Base-by-base conservation (phyloP, 805 yeast species). In the Pichia scutulata region DNA sequence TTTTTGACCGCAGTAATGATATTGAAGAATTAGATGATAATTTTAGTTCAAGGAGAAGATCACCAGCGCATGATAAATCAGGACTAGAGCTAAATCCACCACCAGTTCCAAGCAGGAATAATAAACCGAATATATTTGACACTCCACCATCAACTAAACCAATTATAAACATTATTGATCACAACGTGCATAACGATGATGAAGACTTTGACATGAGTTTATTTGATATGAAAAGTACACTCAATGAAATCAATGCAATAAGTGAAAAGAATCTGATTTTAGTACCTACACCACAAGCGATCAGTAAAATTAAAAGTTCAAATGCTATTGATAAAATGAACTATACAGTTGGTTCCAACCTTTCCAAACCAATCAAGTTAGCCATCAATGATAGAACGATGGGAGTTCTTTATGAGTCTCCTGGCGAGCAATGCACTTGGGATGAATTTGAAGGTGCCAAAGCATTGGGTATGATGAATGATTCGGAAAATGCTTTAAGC, bases 331-430 rank as follows among this genome's bases (percentile, higher is more conserved):
- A 47, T 30, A 39, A 40, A 46, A 42, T 50, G 52, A 53, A 44
- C 25, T 39, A 43, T 22, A 47, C 36, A 10, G 44, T 39, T 12
- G 23, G 36, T 9, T 10, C 25, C 7, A 16, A 16, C 3, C 24
- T 47, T 6, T 50, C 52, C 23, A 52, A 55, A 8, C 50, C 49
- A 7, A 44, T 52, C 7, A 40, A 41, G 28, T 24, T 50, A 19
- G 24, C 51, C 0, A 22, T 48, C 10, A 33, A 33, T 30, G 61
- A 62, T 43, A 51, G 66, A 37, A 48, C 54, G 13, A 64, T 64
- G 63, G 60, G 63, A 37, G 60, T 64, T 13, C 51, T 65, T 12
- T 64, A 60, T 52, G 69, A 64, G 44, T 56, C 58, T 10, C 57
- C 61, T 1, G 62, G 59, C 41, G 67, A 64, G 39, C 54, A 50